These are phyloP conservation scores for Blastobotrys serpentis DNA, from an alignment of 1,139 yeast genomes.

Conservation along the genomic window DNA sequence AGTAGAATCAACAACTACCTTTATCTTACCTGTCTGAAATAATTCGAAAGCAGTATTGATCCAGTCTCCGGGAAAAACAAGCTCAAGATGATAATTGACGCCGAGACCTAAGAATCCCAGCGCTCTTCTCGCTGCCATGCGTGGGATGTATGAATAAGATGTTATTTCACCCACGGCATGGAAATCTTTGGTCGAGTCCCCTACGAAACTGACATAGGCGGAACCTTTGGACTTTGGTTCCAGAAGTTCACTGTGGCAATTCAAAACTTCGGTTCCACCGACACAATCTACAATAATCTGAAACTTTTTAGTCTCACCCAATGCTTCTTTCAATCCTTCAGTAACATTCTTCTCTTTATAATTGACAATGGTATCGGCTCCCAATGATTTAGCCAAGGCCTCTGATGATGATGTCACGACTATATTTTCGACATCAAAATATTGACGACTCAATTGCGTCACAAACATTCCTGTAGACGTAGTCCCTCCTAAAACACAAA, in stretches of 20 bases:
- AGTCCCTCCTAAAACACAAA: constrained; percentile 70
- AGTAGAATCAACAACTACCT: constrained; percentile 54
- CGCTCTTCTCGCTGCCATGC: constrained; percentile 35
- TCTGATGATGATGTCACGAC: constrained; percentile 45
- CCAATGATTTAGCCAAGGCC: constrained; percentile 46
- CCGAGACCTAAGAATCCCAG: constrained; percentile 35
- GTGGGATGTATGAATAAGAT: constrained; percentile 28
- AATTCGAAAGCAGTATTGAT: constrained; percentile 37
- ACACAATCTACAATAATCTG: constrained; percentile 50
- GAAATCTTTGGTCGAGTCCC: constrained; percentile 43
- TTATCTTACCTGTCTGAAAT: constrained; percentile 45
- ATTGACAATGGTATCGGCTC: constrained; percentile 54
- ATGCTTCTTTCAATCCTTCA: constrained; percentile 37
- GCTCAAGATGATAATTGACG: constrained; percentile 34
- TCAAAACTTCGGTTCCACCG: constrained; percentile 45
- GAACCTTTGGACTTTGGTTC: constrained; percentile 32
- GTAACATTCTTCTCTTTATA: constrained; percentile 43
- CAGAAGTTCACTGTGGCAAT: constrained; percentile 37
- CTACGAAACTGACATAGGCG: constrained; percentile 51
- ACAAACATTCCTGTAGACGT: constrained; percentile 67
- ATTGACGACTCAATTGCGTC: constrained; percentile 54
- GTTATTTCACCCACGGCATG: constrained; percentile 28
- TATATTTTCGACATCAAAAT: constrained; percentile 45
- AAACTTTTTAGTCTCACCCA: constrained; percentile 35
- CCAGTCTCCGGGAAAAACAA: constrained; percentile 30